Evolutionary conservation across 768 basidiomycete genomes (phyloP), one percentile per base, ranked within the genome.

Genomic region (Hypholoma fasciculare): DNA sequence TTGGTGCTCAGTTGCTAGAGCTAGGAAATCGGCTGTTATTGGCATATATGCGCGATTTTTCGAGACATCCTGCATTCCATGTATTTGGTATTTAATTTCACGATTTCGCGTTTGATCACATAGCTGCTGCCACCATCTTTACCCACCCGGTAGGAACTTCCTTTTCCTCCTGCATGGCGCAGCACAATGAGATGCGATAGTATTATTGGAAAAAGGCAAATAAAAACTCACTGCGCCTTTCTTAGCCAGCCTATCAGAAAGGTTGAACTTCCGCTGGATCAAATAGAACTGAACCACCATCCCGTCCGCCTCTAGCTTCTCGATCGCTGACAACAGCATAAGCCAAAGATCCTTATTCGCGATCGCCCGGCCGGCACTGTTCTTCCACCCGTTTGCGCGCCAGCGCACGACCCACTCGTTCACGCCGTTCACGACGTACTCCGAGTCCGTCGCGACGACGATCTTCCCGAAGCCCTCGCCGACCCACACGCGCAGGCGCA

Each of bases 361-460:
- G 16, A 60, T 44, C 26, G 40, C 7, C 8, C 50, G 49, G 1
- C 50, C 50, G 7, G 20, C 20, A 26, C 48, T 30, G 7, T 50
- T 60, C 59, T 48, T 60, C 59, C 59, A 60, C 1, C 50, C 54
- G 7, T 46, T 55, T n/a, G 23, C 19, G 7, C 47, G 42, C 60
- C 60, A 61, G 42, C 19, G 38, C 12, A 52, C 53, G 3, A 56
- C 40, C 47, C 51, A 58, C 40, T 57, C 56, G 20, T 51, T 54
- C 17, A 43, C 52, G 9, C 60, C 60, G 23, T 44, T 19, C 5
- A 55, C 60, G 3, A 61, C 17, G n/a, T 61, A 61, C 34, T 61
- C 60, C 4, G 60, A 61, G 42, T 61, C 60, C 3, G 60, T 61
- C 17, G 60, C 60, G 26, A 61, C 37, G 16, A 61, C 60, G 3